These are phyloP conservation scores for Truncatella angustata DNA, from an alignment of 2,329 filamentous ascomycete genomes.

Conservation along the genomic window DNA sequence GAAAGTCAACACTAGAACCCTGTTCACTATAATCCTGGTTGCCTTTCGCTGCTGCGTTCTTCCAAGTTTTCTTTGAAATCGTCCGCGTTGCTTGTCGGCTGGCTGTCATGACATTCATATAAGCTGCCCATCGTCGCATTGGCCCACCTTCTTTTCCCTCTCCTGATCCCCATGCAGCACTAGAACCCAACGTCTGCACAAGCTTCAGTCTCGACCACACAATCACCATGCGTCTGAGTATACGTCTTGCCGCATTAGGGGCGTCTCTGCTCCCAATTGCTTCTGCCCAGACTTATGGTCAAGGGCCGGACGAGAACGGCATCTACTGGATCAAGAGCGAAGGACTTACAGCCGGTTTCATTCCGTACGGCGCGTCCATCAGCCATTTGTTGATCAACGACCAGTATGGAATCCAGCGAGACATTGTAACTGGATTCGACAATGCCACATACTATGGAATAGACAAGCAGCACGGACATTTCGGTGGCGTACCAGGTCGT, in stretches of 20 bases:
- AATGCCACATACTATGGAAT: conserved; percentile 69
- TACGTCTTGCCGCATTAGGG: conserved; percentile 24
- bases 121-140: neutral
- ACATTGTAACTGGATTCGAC: conserved; percentile 73
- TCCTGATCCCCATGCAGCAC: neutral
- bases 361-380: conserved; percentile 72
- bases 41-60: neutral
- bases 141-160: neutral
- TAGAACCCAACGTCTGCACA: too few relatives aligned
- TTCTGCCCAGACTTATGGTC: conserved; percentile 24
- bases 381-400: conserved; percentile 71
- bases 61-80: neutral
- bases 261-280: conserved; percentile 29
- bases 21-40: neutral
- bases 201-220: neutral
- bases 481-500: conserved; percentile 70
- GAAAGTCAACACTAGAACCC: conserved; percentile 6
- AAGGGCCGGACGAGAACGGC: conserved; percentile 53
- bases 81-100: neutral
- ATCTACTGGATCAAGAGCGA: conserved; percentile 72
- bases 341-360: conserved; percentile 66
- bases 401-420: conserved; percentile 64
- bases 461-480: conserved; percentile 66
- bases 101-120: neutral
- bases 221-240: conserved; percentile 26